These are phyloP conservation scores for Albifimbria verrucaria DNA, from an alignment of 2,329 filamentous ascomycete species.

Conservation along the genomic window DNA sequence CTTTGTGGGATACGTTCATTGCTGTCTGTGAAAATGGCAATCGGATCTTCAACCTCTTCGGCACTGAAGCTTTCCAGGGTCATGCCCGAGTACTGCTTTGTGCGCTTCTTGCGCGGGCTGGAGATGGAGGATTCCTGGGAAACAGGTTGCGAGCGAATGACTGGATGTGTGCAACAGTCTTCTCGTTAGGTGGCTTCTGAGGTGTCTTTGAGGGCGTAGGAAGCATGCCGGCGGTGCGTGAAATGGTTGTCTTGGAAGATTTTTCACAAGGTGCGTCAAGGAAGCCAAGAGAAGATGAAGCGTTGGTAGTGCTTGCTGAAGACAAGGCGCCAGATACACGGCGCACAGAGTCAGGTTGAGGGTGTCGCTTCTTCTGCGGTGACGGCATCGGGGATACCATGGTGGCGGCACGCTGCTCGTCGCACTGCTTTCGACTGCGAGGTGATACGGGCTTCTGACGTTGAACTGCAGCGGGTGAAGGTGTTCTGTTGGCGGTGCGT, in stretches of 20 bases:
- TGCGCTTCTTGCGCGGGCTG: constrained; percentile 54
- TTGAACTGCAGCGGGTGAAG: constrained; percentile 46
- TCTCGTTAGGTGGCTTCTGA: constrained; percentile 55
- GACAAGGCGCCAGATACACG: constrained; percentile 44
- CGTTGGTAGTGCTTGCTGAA: constrained; percentile 38
- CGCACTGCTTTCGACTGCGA: constrained; percentile 29
- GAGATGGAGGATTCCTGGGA: constrained; percentile 57
- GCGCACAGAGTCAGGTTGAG: constrained; percentile 44
- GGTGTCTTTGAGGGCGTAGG: constrained; percentile 79
- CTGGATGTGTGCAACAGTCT: constrained; percentile 48
- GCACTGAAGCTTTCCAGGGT: constrained; percentile 56
- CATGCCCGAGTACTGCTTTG: constrained; percentile 54
- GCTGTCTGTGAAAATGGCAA: constrained; percentile 74
- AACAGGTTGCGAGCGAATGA: constrained; percentile 62
- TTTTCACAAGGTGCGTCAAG: constrained; percentile 23
- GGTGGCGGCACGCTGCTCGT: constrained; percentile 21
- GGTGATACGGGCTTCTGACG: constrained; percentile 24
- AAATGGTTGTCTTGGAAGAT: constrained; percentile 21
- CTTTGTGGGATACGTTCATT: constrained; percentile 71
- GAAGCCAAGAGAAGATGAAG: constrained; percentile 39
- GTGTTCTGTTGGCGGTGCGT: constrained; percentile 49
- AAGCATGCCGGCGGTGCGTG: constrained; percentile 53
- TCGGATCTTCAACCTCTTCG: constrained; percentile 55
- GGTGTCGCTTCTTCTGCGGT: constrained; percentile 49
- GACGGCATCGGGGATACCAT: constrained; percentile 42